Percentiles rank a stretch among this genome's conserved stretches.
phyloP scores from a whole-genome alignment of 164 flowering plant species.

The Platanus orientalis region DNA sequence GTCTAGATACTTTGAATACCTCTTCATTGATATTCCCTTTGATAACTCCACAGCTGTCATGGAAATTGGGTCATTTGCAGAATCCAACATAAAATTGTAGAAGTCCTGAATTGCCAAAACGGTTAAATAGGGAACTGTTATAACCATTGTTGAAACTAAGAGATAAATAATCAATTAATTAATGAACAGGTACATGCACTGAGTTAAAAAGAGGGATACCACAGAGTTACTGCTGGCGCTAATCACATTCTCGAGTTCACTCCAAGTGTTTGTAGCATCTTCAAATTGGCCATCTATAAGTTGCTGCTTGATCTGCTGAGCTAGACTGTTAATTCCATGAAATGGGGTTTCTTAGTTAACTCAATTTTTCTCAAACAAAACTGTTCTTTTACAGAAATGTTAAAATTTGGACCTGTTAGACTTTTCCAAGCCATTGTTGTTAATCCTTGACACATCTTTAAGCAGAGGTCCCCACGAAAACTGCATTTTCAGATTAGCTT shows the following conservation, averaged over 20 bases:
- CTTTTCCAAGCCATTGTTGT: conserved; percentile 39
- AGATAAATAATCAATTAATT: background rate
- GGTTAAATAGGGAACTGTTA: too few species aligned
- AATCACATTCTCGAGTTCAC: conserved; percentile 57
- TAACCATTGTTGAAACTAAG: background rate
- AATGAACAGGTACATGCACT: too few species aligned
- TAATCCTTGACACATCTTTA: conserved; percentile 75
- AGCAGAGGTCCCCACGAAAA: conserved; percentile 92
- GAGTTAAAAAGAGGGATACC: conserved; percentile 36
- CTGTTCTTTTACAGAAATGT: background rate
- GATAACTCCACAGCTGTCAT: conserved; percentile 20
- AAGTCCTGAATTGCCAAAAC: conserved; percentile 50
- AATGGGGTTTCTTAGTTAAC: conserved; percentile 9
- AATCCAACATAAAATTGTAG: conserved; percentile 75
- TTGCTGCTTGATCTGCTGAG: conserved; percentile 55
- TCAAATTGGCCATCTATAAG: conserved; percentile 47
- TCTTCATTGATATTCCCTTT: conserved; percentile 17
- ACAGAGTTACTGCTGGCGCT: conserved; percentile 44
- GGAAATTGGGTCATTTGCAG: conserved; percentile 38
- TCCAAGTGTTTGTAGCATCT: too few species aligned
- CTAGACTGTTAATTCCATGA: conserved; percentile 45
- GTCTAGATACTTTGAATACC: conserved; percentile 54
- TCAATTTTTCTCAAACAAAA: background rate
- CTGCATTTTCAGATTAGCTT: conserved; percentile 30
- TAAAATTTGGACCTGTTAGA: conserved; percentile 55